Percentiles rank a stretch among this genome's conserved stretches.
Conservation (phyloP, 306 rosid species). For the Fragaria nilgerrensis region DNA sequence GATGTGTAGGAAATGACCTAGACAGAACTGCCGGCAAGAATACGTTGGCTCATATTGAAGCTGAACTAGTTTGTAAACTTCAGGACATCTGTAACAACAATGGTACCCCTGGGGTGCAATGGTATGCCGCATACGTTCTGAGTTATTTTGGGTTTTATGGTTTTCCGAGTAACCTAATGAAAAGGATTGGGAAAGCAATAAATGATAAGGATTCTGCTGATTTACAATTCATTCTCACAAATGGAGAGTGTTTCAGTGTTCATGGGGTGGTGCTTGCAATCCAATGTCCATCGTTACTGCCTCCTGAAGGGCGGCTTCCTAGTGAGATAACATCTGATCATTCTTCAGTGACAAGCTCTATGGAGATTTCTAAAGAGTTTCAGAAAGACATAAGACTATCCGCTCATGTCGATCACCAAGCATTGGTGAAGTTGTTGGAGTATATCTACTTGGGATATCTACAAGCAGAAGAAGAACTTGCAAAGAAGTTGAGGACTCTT, state of each 20-base stretch:
- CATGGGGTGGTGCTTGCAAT: slow-evolving; percentile 72
- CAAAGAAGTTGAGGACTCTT: slow-evolving; percentile 58
- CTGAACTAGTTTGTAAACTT: slow-evolving; percentile 49
- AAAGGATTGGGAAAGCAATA: slow-evolving; percentile 59
- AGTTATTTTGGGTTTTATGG: slow-evolving; percentile 71
- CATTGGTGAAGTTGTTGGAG: slow-evolving; percentile 63
- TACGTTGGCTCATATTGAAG: slow-evolving; percentile 28
- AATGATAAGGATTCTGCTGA: slow-evolving; percentile 55
- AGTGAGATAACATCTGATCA: slow-evolving; percentile 23
- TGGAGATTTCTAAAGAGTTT: slow-evolving; percentile 19
- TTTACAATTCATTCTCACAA: slow-evolving; percentile 45
- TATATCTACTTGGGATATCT: slow-evolving; percentile 64
- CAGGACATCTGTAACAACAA: slow-evolving; percentile 44
- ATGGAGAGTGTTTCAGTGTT: slow-evolving; percentile 51
- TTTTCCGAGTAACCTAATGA: slow-evolving; percentile 67
- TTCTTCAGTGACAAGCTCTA: slow-evolving; percentile 21
- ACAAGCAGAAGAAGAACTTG: slow-evolving; percentile 52
- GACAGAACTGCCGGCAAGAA: slow-evolving; percentile 25
- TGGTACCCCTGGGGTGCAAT: slow-evolving; percentile 57
- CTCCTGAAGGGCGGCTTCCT: slow-evolving; percentile 31
- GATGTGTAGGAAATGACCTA: slow-evolving; percentile 27
- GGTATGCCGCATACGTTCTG: slow-evolving; percentile 69
- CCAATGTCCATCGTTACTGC: slow-evolving; percentile 73
- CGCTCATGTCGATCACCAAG: slow-evolving; percentile 60
- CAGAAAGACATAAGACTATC: slow-evolving; percentile 58